Evolutionary conservation across 139 green algal genomes (phyloP), one percentile per base, ranked within the genome.

Genomic region (Chlamydomonas eustigma): DNA sequence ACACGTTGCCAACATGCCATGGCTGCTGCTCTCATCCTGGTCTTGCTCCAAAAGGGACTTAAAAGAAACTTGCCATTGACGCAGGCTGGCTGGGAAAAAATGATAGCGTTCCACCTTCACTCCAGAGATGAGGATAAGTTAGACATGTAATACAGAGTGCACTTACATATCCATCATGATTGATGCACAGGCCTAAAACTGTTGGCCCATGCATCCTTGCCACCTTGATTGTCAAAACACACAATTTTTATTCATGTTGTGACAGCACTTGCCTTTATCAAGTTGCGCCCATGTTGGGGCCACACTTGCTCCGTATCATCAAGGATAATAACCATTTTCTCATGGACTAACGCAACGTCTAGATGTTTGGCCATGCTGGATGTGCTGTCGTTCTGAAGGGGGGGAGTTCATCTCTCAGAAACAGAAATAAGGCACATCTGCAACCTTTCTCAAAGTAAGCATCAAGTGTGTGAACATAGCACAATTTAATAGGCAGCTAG

Each of bases 241-340:
- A 12, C 8, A 69, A 5, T 30, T 25, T 5, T 5, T 6, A 25
- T 30, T 25, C 58, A 22, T 36, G 34, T 18, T n/a, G n/a, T n/a
- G n/a, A n/a, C n/a, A n/a, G 12, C 44, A 58, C 66, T 75, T 8
- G 69, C 36, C 36, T 64, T 58, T 33, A 98, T 81, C 28, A 98
- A 81, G 86, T 98, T 98, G 39, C 67, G 76, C 0, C 65, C 65
- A 79, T 97, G 91, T 4, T 82, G 58, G 4, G 93, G 89, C 94
- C 94, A 98, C 73, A 98, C 94, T 3, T 84, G 70, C 66, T 89
- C 86, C 3, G 94, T 97, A 89, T 98, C 94, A 76, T 98, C 94
- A 66, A 98, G 63, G 28, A 98, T 95, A 39, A 97, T 63, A 34
- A 93, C 87, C 33, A 83, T 63, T 4, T 80, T 64, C 64, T 97